phyloP scores from a whole-genome alignment of 768 basidiomycete genomes.

The Phylloporus sp. region DNA sequence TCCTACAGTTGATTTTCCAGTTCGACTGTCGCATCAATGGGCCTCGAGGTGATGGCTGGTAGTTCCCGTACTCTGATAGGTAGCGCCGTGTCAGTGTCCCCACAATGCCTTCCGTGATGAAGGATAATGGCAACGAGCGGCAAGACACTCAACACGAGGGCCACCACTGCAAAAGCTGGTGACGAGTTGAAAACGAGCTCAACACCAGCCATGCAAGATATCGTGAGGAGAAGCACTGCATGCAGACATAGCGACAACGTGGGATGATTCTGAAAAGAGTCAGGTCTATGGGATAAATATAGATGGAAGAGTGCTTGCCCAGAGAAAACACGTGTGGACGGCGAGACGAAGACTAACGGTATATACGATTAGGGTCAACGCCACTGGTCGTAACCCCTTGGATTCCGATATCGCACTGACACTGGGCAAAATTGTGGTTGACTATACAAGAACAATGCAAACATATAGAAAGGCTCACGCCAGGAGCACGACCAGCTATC shows the following conservation, averaged over 20 bases:
- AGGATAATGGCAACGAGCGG: not conserved
- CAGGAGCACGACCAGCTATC: slow-evolving; percentile 18
- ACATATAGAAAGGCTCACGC: slow-evolving; percentile 3
- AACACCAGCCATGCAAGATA: slow-evolving; percentile 5
- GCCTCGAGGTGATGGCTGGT: not conserved
- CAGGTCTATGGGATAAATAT: not conserved
- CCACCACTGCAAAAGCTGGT: not conserved
- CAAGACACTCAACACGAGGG: not conserved
- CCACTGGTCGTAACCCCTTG: slow-evolving; percentile 1
- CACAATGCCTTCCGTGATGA: not conserved
- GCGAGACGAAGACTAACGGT: slow-evolving; percentile 20
- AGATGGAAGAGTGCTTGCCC: slow-evolving; percentile 1
- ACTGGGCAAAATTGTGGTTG: not conserved
- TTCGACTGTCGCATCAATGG: not conserved
- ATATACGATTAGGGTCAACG: slow-evolving; percentile 19
- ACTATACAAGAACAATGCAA: not conserved
- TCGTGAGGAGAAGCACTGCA: slow-evolving; percentile 16
- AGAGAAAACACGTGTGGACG: slow-evolving; percentile 6
- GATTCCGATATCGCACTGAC: slow-evolving; percentile 10
- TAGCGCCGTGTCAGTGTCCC: not conserved
- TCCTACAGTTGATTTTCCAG: not conserved
- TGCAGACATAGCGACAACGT: slow-evolving; percentile 11
- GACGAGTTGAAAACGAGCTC: not conserved
- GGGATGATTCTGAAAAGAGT: slow-evolving; percentile 1
- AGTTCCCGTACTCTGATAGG: not conserved